These are phyloP conservation scores for Platanthera zijinensis DNA, from an alignment of 106 monocot genomes.

Conservation along the genomic window DNA sequence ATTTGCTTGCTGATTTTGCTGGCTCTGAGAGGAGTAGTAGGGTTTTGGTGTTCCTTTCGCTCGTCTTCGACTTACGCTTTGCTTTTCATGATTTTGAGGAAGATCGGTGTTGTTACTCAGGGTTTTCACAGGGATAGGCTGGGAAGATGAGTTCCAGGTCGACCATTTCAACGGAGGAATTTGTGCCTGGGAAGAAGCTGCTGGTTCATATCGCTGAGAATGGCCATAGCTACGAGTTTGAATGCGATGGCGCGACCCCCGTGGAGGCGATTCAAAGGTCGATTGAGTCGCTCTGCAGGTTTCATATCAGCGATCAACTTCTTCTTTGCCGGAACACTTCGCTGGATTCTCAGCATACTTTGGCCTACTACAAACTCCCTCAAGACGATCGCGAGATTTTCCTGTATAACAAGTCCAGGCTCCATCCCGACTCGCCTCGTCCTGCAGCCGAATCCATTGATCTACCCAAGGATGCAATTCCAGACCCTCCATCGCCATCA, in stretches of 20 bases:
- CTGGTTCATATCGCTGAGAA: conserved; percentile 74
- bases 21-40: neutral
- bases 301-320: conserved; percentile 58
- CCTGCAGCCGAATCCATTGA: conserved; percentile 58
- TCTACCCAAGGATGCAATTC: conserved; percentile 27
- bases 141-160: conserved; percentile 67
- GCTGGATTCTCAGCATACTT: conserved; percentile 46
- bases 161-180: conserved; percentile 32
- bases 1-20: neutral
- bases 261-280: conserved; percentile 60
- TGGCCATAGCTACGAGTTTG: conserved; percentile 85
- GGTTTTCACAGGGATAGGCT: neutral
- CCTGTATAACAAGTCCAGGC: conserved; percentile 65
- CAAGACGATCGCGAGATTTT: conserved; percentile 78
- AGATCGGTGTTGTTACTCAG: neutral
- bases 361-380: conserved; percentile 80
- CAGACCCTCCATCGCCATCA: conserved; percentile 35
- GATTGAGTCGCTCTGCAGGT: conserved; percentile 44
- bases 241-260: conserved; percentile 66
- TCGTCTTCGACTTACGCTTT: neutral
- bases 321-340: conserved; percentile 66
- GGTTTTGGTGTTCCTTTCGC: neutral
- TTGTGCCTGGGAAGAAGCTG: conserved; percentile 69
- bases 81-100: neutral
- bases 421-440: conserved; percentile 44